These are phyloP conservation scores for Spiraea crenata DNA, from an alignment of 331 rosid genomes.

Conservation along the genomic window DNA sequence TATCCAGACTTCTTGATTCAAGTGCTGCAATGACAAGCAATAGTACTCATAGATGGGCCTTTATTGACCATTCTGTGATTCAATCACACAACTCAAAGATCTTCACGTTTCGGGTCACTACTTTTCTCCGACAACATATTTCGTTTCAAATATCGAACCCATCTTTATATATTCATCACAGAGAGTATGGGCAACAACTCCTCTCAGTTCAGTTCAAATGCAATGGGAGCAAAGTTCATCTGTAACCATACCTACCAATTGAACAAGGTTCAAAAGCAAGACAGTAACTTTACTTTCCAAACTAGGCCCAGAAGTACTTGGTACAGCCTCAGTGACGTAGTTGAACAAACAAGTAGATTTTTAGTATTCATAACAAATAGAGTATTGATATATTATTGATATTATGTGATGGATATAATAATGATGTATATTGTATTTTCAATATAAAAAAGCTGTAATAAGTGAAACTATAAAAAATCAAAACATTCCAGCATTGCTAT, in stretches of 20 bases:
- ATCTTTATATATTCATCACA: conserved; percentile 12
- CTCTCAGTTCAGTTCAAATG: conserved; percentile 20
- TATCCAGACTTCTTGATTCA: conserved; percentile 17
- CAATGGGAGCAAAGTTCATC: not conserved
- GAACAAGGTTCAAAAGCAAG: not conserved
- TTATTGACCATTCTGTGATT: conserved; percentile 36
- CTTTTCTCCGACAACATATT: conserved; percentile 51
- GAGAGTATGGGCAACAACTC: conserved; percentile 31
- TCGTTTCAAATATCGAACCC: conserved; percentile 30
- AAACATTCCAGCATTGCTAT: no score
- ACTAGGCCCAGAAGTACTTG: not conserved
- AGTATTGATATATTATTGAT: no score
- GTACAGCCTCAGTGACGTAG: no score
- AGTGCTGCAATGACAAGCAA: conserved; percentile 14
- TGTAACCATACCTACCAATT: not conserved
- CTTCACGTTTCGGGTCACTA: conserved; percentile 19
- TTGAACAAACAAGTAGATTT: no score
- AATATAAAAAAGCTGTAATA: no score
- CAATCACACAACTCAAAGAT: conserved; percentile 27
- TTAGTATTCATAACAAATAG: no score
- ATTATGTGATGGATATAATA: no score
- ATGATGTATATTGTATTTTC: no score
- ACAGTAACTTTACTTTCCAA: not conserved
- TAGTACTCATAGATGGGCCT: conserved; percentile 32
- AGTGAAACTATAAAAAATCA: no score